A percentile compares a stretch with the other conserved stretches of the same genome.
These are phyloP conservation scores for Tuber indicum DNA, from an alignment of 495 filamentous ascomycete species.

Conservation along the genomic window DNA sequence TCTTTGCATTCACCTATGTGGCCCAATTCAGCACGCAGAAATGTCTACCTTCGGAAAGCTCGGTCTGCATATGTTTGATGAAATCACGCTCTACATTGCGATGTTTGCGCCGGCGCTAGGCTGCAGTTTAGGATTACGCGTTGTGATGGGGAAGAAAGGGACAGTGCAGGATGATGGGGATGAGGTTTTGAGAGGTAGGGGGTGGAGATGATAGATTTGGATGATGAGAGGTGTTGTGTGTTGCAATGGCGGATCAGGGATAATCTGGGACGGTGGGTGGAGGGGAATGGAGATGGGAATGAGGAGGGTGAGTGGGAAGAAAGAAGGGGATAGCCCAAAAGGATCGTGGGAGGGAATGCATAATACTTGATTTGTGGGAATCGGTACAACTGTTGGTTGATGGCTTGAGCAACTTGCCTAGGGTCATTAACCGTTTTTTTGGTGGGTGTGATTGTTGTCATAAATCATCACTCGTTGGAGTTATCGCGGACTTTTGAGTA, in stretches of 20 bases:
- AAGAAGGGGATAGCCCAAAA: not conserved
- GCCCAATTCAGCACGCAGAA: constrained; percentile 73
- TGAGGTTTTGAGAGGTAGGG: constrained; percentile 60
- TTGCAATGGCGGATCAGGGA: constrained; percentile 69
- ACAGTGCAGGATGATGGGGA: constrained; percentile 68
- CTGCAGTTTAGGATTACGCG: constrained; percentile 71
- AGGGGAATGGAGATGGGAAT: not conserved
- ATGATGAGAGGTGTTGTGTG: constrained; percentile 61
- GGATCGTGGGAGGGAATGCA: not conserved
- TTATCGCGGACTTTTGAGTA: not conserved
- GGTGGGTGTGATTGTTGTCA: not conserved
- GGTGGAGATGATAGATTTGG: constrained; percentile 67
- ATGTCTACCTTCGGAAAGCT: constrained; percentile 73
- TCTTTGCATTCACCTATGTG: constrained; percentile 70
- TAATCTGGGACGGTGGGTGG: constrained; percentile 63
- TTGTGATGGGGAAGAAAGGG: constrained; percentile 79
- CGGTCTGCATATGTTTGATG: constrained; percentile 59
- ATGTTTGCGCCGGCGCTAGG: constrained; percentile 74
- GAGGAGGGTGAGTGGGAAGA: not conserved
- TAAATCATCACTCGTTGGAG: not conserved
- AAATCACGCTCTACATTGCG: constrained; percentile 76
- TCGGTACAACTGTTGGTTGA: not conserved
- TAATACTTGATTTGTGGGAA: not conserved
- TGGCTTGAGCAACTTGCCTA: not conserved
- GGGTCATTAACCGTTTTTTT: not conserved